Conservation (phyloP, 2,329 filamentous ascomycete species). For the Harringtonia lauricola region DNA sequence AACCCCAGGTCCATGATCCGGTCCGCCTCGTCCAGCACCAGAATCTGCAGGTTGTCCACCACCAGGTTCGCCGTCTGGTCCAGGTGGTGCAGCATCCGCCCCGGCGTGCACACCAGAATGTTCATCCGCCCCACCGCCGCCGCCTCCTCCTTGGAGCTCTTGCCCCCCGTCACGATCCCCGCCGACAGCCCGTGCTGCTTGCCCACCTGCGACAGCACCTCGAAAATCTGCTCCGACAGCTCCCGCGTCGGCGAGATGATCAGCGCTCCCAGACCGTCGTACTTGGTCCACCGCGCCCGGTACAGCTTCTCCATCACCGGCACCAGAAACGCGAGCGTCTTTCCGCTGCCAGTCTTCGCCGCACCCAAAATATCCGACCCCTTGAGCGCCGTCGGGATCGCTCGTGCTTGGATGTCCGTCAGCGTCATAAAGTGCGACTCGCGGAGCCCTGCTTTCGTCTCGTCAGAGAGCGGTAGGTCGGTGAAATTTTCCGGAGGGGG, state of each 20-base stretch:
- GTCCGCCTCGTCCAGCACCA: constrained; percentile 93
- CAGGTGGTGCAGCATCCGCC: constrained; percentile 88
- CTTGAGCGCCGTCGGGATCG: constrained; percentile 80
- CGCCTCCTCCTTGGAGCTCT: constrained; percentile 76
- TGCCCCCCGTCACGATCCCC: constrained; percentile 86
- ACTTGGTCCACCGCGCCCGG: constrained; percentile 76
- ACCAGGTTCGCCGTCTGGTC: constrained; percentile 38
- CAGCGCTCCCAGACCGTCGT: constrained; percentile 83
- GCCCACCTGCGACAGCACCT: constrained; percentile 83
- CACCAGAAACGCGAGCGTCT: constrained; percentile 86
- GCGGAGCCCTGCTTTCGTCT: constrained; percentile 69
- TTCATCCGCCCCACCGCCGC: constrained; percentile 87
- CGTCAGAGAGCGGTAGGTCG: constrained; percentile 74
- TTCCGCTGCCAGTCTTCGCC: constrained; percentile 91
- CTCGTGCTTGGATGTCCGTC: constrained; percentile 83
- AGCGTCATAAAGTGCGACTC: constrained; percentile 80
- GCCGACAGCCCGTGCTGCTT: constrained; percentile 84
- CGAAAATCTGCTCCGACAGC: constrained; percentile 92
- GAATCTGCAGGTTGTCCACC: constrained; percentile 67
- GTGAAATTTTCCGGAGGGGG: constrained; percentile 63
- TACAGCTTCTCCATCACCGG: constrained; percentile 91
- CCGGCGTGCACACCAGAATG: constrained; percentile 90
- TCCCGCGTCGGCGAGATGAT: constrained; percentile 92
- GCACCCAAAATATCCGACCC: constrained; percentile 83
- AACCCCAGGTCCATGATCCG: constrained; percentile 98